phyloP scores from a whole-genome alignment of 2,329 filamentous ascomycete species.

The Neofusicoccum kwambonambiense region DNA sequence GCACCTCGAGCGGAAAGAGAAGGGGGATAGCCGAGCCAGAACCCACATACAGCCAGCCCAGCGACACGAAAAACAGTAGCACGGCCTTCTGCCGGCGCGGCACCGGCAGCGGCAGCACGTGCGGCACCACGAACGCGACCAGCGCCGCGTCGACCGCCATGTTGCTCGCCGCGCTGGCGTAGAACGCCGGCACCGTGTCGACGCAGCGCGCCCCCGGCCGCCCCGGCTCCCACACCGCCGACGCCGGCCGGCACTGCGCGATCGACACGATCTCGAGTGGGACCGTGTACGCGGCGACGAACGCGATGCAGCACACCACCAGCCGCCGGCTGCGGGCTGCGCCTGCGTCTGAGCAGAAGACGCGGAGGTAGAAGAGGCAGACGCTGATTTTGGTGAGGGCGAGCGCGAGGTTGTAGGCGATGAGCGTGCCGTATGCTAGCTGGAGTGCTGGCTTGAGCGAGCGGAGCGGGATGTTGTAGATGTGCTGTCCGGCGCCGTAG shows the following conservation, averaged over 20 bases:
- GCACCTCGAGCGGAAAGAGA: no score
- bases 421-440: constrained; percentile 24
- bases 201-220: constrained; percentile 31
- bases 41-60: constrained; percentile 28
- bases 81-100: constrained; percentile 29
- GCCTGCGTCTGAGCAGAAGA: constrained; percentile 21
- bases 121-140: constrained; percentile 31
- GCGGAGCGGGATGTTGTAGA: neutral
- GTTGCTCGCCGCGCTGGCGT: constrained; percentile 21
- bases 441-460: constrained; percentile 1
- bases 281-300: constrained; percentile 24
- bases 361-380: constrained; percentile 32
- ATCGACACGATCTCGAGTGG: constrained; percentile 22
- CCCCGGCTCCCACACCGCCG: constrained; percentile 33
- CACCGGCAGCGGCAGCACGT: constrained; percentile 32
- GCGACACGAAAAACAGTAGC: constrained; percentile 33
- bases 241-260: constrained; percentile 34
- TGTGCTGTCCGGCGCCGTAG: constrained; percentile 1
- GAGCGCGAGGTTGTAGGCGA: constrained; percentile 32
- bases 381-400: constrained; percentile 29
- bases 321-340: no score
- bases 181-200: constrained; percentile 27
- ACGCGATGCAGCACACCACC: constrained; percentile 22
- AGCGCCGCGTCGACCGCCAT: constrained; percentile 28
- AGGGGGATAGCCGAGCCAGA: no score